Percentiles rank a stretch among this genome's conserved stretches.
Conservation (phyloP, 2,329 filamentous ascomycete genomes). For the Diaporthe vexans region DNA sequence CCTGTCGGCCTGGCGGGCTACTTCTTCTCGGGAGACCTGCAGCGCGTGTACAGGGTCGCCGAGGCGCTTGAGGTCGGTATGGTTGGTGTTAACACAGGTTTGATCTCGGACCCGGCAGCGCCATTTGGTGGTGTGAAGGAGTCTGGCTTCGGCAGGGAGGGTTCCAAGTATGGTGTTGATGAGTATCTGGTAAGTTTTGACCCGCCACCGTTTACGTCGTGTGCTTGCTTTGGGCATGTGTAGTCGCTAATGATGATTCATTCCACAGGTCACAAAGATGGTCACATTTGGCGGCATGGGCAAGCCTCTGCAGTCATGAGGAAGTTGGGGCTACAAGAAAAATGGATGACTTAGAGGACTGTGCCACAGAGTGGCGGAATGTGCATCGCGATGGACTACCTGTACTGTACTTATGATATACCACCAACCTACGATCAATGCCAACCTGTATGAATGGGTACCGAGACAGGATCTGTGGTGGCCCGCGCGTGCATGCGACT, state of each 20-base stretch:
- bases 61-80: constrained; percentile 86
- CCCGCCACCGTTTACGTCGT: not conserved
- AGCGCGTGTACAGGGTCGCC: constrained; percentile 72
- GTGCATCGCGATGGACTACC: not conserved
- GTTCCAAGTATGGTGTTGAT: constrained; percentile 81
- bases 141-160: constrained; percentile 85
- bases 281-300: constrained; percentile 69
- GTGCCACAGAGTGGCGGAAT: not conserved
- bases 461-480: not conserved
- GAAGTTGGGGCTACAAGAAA: not conserved
- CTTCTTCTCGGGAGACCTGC: constrained; percentile 82
- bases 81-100: constrained; percentile 86
- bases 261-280: constrained; percentile 75
- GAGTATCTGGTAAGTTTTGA: constrained; percentile 67
- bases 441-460: not conserved
- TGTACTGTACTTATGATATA: constrained; percentile 13
- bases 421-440: not conserved
- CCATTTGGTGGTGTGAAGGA: constrained; percentile 87
- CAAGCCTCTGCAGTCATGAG: constrained; percentile 64
- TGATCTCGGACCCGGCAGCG: constrained; percentile 70
- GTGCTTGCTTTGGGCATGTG: too few species aligned
- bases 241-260: constrained; percentile 1
- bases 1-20: constrained; percentile 94
- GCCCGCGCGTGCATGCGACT: not conserved
- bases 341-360: not conserved